Evolutionary conservation across 305 asterid genomes (phyloP).

Genomic region (Rubia balearica): DNA sequence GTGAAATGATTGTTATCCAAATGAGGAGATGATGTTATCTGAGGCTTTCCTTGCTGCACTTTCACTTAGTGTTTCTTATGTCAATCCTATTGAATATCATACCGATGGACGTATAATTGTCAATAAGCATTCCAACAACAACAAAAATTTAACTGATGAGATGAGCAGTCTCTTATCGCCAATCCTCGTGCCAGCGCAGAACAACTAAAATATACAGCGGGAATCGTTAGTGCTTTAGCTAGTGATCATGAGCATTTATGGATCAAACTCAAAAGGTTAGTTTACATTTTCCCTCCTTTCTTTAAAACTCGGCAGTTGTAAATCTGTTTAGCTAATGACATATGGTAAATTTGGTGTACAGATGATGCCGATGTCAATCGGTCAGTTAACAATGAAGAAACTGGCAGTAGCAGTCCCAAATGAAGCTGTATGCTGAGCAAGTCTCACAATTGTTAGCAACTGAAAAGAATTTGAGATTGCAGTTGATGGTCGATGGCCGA

Average conservation of each 20-base stretch:
- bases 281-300: slow-evolving; percentile 4
- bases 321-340: slow-evolving; percentile 5
- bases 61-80: neutral
- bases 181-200: slow-evolving; percentile 88
- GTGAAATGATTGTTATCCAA: neutral
- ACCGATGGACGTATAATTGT: neutral
- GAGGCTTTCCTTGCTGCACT: too few species aligned
- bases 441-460: slow-evolving; percentile 75
- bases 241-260: slow-evolving; percentile 70
- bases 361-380: too few species aligned
- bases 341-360: too few species aligned
- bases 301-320: neutral
- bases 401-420: slow-evolving; percentile 76
- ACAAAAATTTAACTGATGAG: slow-evolving; percentile 59
- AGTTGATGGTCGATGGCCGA: slow-evolving; percentile 88
- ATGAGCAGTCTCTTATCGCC: slow-evolving; percentile 74
- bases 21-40: too few species aligned
- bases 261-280: slow-evolving; percentile 83
- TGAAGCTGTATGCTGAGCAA: slow-evolving; percentile 90
- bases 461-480: slow-evolving; percentile 89
- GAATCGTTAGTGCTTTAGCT: slow-evolving; percentile 74
- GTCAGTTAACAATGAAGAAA: too few species aligned
- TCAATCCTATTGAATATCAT: neutral
- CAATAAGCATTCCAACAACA: slow-evolving; percentile 45
- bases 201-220: slow-evolving; percentile 91